These are phyloP conservation scores for thale cress (Arabidopsis thaliana) DNA, from an alignment of 345 rosid genomes.

Conservation along the genomic window TAIR10.1 NC_003076.8:4683001-4683500, in stretches of 20 bases:
- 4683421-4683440: conserved; percentile 90
- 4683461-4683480: conserved; percentile 84
- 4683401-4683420: conserved; percentile 85
- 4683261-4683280: conserved; percentile 9
- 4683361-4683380: conserved; percentile 77
- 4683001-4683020: conserved; percentile 87
- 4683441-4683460: conserved; percentile 96
- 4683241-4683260: conserved; percentile 84
- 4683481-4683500: conserved; percentile 55
- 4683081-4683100: conserved; percentile 42
- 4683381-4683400: conserved; percentile 81
- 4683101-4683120: conserved; percentile 19
- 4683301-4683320: background rate
- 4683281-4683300: background rate
- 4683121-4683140: background rate
- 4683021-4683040: conserved; percentile 92
- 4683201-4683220: conserved; percentile 78
- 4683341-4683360: conserved; percentile 57
- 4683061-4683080: conserved; percentile 98
- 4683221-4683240: conserved; percentile 93
- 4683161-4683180: conserved; percentile 85
- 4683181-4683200: conserved; percentile 95
- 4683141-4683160: conserved; percentile 12
- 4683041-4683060: conserved; percentile 93
- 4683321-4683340: conserved; percentile 6